Evolutionary conservation across 163 green algal genomes (phyloP).

Genomic region (Scenedesmus sp.): DNA sequence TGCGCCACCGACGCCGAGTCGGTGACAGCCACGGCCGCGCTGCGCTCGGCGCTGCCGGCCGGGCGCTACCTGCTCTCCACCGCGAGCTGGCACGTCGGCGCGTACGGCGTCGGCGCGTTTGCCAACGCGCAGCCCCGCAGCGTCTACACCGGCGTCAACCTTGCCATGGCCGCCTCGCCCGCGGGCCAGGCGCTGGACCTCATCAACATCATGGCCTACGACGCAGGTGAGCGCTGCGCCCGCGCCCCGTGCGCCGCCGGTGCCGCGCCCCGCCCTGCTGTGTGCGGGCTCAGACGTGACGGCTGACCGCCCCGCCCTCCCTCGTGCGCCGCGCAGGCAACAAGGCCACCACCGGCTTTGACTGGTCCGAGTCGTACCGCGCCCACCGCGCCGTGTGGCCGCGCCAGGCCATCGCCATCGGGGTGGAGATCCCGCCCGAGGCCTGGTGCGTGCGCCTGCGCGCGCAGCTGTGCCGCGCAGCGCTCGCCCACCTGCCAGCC

Average conservation of each 20-base stretch:
- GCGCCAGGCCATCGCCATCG: slow-evolving; percentile 25
- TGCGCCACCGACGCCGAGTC: slow-evolving; percentile 36
- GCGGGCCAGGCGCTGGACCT: slow-evolving; percentile 35
- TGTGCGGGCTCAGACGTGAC: background rate
- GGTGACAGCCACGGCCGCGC: background rate
- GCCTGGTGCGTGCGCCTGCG: slow-evolving; percentile 2
- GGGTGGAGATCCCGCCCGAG: slow-evolving; percentile 36
- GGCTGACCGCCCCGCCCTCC: too few relatives aligned
- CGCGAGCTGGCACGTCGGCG: slow-evolving; percentile 31
- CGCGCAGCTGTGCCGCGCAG: too few relatives aligned
- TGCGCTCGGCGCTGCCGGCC: slow-evolving; percentile 18
- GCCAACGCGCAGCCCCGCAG: background rate
- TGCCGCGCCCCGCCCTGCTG: background rate
- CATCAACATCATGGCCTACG: slow-evolving; percentile 49
- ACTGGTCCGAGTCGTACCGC: slow-evolving; percentile 19
- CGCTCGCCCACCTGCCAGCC: too few relatives aligned
- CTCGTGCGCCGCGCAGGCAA: too few relatives aligned
- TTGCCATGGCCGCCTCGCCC: slow-evolving; percentile 33
- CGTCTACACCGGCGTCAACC: slow-evolving; percentile 12
- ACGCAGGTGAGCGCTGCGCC: too few relatives aligned
- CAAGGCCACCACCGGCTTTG: slow-evolving; percentile 23
- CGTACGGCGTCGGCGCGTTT: slow-evolving; percentile 32
- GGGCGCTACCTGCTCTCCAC: slow-evolving; percentile 20
- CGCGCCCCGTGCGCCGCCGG: too few relatives aligned
- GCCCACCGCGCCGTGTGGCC: slow-evolving; percentile 16